These are phyloP conservation scores for Spongospora subterranea DNA, from an alignment of 208 protist species.

Conservation along the genomic window DNA sequence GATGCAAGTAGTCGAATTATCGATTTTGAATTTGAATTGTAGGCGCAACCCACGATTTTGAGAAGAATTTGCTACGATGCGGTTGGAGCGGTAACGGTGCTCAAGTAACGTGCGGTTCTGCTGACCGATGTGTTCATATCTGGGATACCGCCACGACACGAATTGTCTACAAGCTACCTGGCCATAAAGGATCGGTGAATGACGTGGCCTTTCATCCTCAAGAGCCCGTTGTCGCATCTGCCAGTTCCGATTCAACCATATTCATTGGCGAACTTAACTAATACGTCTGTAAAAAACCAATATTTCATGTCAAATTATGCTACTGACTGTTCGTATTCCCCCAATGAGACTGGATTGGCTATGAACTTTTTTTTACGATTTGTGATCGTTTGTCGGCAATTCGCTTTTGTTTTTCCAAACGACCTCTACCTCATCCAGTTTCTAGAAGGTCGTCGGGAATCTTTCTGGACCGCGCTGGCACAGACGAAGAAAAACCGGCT, in stretches of 20 bases:
- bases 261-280: constrained; percentile 70
- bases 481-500: background rate
- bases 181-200: constrained; percentile 75
- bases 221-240: constrained; percentile 74
- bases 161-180: constrained; percentile 74
- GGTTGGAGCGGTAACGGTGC: constrained; percentile 59
- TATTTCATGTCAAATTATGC: background rate
- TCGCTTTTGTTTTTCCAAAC: too few relatives aligned
- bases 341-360: too few relatives aligned
- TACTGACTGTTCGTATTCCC: background rate
- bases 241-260: constrained; percentile 59
- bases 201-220: constrained; percentile 76
- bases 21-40: constrained; percentile 29
- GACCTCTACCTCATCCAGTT: too few relatives aligned
- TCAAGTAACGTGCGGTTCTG: constrained; percentile 69
- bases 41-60: constrained; percentile 73
- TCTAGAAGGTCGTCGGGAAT: too few relatives aligned
- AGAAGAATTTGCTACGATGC: constrained; percentile 72
- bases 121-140: constrained; percentile 74
- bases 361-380: too few relatives aligned
- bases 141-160: constrained; percentile 69
- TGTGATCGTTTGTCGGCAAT: too few relatives aligned
- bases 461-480: background rate
- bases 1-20: constrained; percentile 54
- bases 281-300: background rate